These are phyloP conservation scores for Beauveria asiatica DNA, from an alignment of 2,329 filamentous ascomycete species.

Conservation along the genomic window DNA sequence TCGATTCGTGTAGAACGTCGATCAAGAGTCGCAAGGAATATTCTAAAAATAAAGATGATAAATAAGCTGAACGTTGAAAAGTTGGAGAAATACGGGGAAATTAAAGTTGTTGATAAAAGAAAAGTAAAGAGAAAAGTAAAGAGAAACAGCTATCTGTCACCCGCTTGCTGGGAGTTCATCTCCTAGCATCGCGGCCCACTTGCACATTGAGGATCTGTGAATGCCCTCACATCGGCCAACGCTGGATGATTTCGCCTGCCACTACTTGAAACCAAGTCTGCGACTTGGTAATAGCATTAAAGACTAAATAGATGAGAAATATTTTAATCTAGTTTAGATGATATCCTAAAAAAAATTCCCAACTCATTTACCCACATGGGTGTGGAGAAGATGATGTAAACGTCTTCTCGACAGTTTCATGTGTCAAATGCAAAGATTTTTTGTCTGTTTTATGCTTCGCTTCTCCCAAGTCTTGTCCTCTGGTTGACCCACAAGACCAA, in stretches of 20 bases:
- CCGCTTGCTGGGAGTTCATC: no score
- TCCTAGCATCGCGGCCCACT: no score
- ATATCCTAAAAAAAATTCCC: background rate
- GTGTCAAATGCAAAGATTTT: background rate
- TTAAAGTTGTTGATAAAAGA: no score
- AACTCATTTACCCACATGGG: slow-evolving; percentile 1
- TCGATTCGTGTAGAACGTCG: no score
- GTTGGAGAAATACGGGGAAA: no score
- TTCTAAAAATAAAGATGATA: no score
- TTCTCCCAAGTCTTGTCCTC: background rate
- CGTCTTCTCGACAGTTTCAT: background rate
- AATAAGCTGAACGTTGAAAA: no score
- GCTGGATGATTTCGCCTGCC: background rate
- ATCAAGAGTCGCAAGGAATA: no score
- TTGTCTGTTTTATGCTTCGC: background rate
- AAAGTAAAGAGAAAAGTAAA: no score
- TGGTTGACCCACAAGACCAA: background rate
- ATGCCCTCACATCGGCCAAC: background rate
- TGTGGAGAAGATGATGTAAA: slow-evolving; percentile 9
- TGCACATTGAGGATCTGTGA: background rate
- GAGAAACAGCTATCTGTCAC: no score
- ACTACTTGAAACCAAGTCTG: background rate
- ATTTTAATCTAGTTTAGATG: slow-evolving; percentile 12
- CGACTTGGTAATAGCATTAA: background rate
- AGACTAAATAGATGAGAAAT: no score